phyloP scores from a whole-genome alignment of 305 asterid genomes.

The Nicotiana rustica region DNA sequence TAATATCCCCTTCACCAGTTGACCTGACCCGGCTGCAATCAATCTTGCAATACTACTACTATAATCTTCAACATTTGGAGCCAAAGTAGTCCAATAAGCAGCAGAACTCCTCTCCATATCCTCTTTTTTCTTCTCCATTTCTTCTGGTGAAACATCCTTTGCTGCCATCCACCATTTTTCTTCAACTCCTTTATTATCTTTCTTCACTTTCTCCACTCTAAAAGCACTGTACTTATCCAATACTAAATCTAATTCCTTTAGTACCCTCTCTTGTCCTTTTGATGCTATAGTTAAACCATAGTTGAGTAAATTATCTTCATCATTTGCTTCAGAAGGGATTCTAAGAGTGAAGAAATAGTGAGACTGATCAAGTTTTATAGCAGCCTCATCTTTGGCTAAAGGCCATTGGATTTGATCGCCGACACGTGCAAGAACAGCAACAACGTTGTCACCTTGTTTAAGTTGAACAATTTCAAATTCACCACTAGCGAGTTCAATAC shows the following conservation, averaged over 20 bases:
- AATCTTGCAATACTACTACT: conserved; percentile 65
- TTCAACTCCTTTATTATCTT: conserved; percentile 48
- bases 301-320: conserved; percentile 51
- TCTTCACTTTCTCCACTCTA: conserved; percentile 63
- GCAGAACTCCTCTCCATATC: conserved; percentile 77
- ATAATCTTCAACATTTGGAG: conserved; percentile 96
- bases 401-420: conserved; percentile 94
- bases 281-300: conserved; percentile 83
- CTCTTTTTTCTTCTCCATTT: conserved; percentile 60
- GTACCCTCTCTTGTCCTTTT: conserved; percentile 65
- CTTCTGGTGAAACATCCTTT: conserved; percentile 65
- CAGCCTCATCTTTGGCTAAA: conserved; percentile 78
- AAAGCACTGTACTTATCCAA: conserved; percentile 70
- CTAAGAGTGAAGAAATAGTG: conserved; percentile 81
- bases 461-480: conserved; percentile 65
- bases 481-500: conserved; percentile 74
- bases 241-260: conserved; percentile 62
- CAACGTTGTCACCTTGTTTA: conserved; percentile 66
- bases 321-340: conserved; percentile 54
- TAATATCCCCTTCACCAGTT: conserved; percentile 77
- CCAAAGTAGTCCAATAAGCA: conserved; percentile 90
- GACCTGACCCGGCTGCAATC: conserved; percentile 90
- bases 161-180: conserved; percentile 68
- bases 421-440: conserved; percentile 79
- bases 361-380: conserved; percentile 79